phyloP scores from a whole-genome alignment of 2,329 filamentous ascomycete species.

The Teratosphaeria destructans region DNA sequence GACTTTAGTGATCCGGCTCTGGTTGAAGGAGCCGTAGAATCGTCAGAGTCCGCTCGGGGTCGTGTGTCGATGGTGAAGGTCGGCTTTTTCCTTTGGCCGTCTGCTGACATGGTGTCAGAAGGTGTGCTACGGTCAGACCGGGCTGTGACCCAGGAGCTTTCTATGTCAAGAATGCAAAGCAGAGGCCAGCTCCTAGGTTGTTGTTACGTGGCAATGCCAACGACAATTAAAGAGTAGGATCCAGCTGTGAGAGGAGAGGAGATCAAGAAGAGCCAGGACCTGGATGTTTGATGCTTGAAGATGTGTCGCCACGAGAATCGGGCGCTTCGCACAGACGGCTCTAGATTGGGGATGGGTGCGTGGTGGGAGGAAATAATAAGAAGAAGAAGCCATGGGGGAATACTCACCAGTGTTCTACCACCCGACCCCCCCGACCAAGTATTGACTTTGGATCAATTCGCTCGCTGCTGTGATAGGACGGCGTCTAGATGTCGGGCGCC shows the following conservation, averaged over 20 bases:
- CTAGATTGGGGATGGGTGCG: slow-evolving; percentile 1
- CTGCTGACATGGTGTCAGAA: slow-evolving; percentile 33
- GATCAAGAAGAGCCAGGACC: slow-evolving; percentile 1
- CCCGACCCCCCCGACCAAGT: not conserved
- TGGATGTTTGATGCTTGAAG: not conserved
- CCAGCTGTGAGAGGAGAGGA: slow-evolving; percentile 10
- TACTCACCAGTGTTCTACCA: slow-evolving; percentile 4
- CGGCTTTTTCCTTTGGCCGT: slow-evolving; percentile 34
- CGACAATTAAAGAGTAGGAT: slow-evolving; percentile 6
- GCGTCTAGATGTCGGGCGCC: not conserved
- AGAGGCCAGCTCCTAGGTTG: slow-evolving; percentile 23
- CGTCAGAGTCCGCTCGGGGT: slow-evolving; percentile 26
- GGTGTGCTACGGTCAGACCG: slow-evolving; percentile 1
- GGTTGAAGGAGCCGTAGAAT: slow-evolving; percentile 14
- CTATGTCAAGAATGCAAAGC: slow-evolving; percentile 11
- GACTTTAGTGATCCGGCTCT: slow-evolving; percentile 26
- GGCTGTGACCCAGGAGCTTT: slow-evolving; percentile 1
- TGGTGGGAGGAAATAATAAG: no score
- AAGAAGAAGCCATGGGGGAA: not conserved
- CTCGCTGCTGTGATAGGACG: slow-evolving; percentile 6
- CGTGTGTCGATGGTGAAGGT: slow-evolving; percentile 32
- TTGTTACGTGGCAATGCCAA: slow-evolving; percentile 5
- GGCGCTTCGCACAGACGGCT: slow-evolving; percentile 17
- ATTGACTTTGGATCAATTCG: not conserved
- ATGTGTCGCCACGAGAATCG: slow-evolving; percentile 8